Conservation (phyloP, 164 flowering plant genomes). For the Kingdonia uniflora region DNA sequence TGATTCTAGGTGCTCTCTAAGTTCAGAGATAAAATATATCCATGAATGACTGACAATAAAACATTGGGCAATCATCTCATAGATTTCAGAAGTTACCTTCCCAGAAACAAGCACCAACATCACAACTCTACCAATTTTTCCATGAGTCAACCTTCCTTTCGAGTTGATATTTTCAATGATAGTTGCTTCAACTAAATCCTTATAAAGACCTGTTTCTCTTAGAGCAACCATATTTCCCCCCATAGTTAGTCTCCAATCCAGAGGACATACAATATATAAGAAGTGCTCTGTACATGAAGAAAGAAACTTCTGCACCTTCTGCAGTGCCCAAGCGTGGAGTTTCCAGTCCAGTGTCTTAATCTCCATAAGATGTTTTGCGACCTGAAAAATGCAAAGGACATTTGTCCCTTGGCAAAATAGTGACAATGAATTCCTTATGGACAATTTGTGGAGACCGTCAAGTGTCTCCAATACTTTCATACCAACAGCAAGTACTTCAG, state of each 20-base stretch:
- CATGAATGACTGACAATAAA: conserved; percentile 22
- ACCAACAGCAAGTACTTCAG: conserved; percentile 29
- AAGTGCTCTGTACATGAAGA: conserved; percentile 14
- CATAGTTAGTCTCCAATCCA: conserved; percentile 24
- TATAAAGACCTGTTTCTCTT: conserved; percentile 26
- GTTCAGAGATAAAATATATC: conserved; percentile 25
- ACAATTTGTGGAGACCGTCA: conserved; percentile 16
- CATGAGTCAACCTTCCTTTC: conserved; percentile 26
- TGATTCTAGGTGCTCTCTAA: conserved; percentile 8
- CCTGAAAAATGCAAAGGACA: conserved; percentile 21
- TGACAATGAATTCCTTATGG: conserved; percentile 11
- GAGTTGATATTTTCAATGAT: conserved; percentile 11
- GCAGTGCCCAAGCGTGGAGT: conserved; percentile 12
- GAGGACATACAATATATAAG: conserved; percentile 26
- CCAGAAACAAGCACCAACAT: conserved; percentile 34
- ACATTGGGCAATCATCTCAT: conserved; percentile 12
- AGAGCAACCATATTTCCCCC: conserved; percentile 24
- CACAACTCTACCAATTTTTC: conserved; percentile 39
- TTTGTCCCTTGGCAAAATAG: conserved; percentile 17
- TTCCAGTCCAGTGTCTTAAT: conserved; percentile 9
- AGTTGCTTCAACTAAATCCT: conserved; percentile 27
- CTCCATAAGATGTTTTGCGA: conserved; percentile 24
- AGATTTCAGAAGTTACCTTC: conserved; percentile 19
- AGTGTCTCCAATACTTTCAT: conserved; percentile 30
- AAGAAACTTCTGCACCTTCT: conserved; percentile 17